These are phyloP conservation scores for Saccharomycopsis phalli DNA, from an alignment of 1,139 yeast species.

Conservation along the genomic window DNA sequence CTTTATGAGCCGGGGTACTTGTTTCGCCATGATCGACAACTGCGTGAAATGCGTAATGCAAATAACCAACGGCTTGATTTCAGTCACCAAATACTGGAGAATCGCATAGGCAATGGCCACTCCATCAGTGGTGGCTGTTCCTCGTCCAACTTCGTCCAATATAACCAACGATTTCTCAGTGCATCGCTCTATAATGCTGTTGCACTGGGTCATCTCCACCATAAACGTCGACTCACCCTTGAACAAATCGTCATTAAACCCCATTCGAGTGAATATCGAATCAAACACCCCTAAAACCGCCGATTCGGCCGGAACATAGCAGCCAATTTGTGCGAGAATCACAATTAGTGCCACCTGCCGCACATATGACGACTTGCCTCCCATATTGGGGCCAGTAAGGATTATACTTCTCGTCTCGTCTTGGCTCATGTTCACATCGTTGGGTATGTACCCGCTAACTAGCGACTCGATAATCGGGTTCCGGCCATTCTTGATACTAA, in stretches of 20 bases:
- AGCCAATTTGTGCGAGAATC: conserved; percentile 44
- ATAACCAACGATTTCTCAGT: conserved; percentile 33
- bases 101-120: conserved; percentile 78
- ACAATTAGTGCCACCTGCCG: conserved; percentile 38
- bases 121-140: conserved; percentile 85
- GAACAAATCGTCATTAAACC: conserved; percentile 35
- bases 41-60: conserved; percentile 90
- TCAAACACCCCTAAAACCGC: conserved; percentile 35
- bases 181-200: conserved; percentile 30
- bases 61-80: conserved; percentile 47
- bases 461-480: conserved; percentile 73
- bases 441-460: conserved; percentile 53
- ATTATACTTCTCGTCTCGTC: conserved; percentile 40
- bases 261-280: conserved; percentile 37
- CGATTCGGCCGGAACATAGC: conserved; percentile 41
- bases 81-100: conserved; percentile 49
- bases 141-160: conserved; percentile 47
- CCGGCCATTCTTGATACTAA: conserved; percentile 51
- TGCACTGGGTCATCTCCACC: conserved; percentile 40
- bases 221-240: conserved; percentile 41
- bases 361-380: conserved; percentile 45
- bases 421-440: conserved; percentile 46
- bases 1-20: conserved; percentile 34
- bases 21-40: conserved; percentile 43
- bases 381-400: conserved; percentile 50